Evolutionary conservation across 116 monocot genomes (phyloP).

Genomic region (Papilionanthe hybrid): DNA sequence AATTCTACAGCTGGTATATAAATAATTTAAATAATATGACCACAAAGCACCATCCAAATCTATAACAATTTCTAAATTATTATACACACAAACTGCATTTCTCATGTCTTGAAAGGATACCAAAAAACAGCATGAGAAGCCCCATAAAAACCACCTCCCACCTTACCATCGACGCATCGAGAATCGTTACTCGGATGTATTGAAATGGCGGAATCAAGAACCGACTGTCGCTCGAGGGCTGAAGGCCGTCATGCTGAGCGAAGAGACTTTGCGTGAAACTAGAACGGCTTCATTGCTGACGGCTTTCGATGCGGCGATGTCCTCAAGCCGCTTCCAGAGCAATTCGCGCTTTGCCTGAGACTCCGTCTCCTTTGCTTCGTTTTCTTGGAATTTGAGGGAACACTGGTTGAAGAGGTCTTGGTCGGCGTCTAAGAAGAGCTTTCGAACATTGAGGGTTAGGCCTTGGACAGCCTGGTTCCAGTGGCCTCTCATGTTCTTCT

Average conservation of each 20-base stretch:
- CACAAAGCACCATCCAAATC: no score
- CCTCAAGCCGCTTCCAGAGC: slow-evolving; percentile 12
- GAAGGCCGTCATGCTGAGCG: neutral
- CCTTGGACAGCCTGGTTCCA: slow-evolving; percentile 21
- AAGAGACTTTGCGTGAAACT: slow-evolving; percentile 12
- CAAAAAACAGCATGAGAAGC: no score
- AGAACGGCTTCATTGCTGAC: slow-evolving; percentile 18
- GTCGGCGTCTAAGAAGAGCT: slow-evolving; percentile 19
- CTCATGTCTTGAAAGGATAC: no score
- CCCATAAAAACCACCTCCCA: no score
- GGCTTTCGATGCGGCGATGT: slow-evolving; percentile 21
- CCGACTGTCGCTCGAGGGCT: slow-evolving; percentile 5
- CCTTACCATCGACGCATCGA: no score
- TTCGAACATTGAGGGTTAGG: slow-evolving; percentile 15
- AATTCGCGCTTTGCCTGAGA: slow-evolving; percentile 8
- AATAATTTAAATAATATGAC: no score
- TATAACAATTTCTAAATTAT: no score
- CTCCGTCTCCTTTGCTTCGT: slow-evolving; percentile 11
- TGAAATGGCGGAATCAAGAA: neutral
- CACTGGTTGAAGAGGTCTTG: slow-evolving; percentile 16
- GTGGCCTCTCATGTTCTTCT: slow-evolving; percentile 14
- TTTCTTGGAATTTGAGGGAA: slow-evolving; percentile 4
- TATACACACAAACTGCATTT: no score
- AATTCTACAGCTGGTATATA: no score
- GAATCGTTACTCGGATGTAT: no score